Base-by-base conservation (phyloP, 768 basidiomycete species). In the Russula emetica region DNA sequence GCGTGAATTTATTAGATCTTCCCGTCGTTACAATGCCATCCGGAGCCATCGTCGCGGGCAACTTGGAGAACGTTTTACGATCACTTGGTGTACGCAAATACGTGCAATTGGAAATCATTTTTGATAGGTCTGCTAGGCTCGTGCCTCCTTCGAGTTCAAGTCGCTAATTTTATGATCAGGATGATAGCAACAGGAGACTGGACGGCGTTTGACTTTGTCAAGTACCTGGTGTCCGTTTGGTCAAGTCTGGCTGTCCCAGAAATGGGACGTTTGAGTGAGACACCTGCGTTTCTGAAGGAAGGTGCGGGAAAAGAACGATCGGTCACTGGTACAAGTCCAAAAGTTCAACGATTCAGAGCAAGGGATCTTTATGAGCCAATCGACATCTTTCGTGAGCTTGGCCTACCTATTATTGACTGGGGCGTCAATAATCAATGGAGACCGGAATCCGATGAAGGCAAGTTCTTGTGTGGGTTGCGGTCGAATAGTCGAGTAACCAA, bases 101-200 rank as follows among this genome's bases (percentile, higher is more conserved):
- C 67, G 93, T 98, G 9, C 91, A 98, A 63, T 78, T 98, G 2
- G 94, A 98, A 72, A 78, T 97, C 4, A 82, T 99, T 20, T 98
- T 99, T 71, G 84, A 88, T 58, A 81, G 94, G 87, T 90, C 58
- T 55, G 78, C 14, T 44, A n/a, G n/a, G n/a, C n/a, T 18, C 56
- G 10, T 38, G n/a, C 55, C 30, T 34, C 24, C 36, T 28, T 26
- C 5, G 18, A 45, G 20, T 42, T 64, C 20, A 2, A 47, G 14
- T 22, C 18, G 7, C 42, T 22, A 22, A 34, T 42, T 8, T 16
- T 18, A 28, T 55, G 32, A 55, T 5, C 64, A 92, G 91, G 72
- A 90, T 92, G 89, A 84, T 92, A 68, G 90, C 87, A 73, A 91
- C 90, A 50, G 92, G 93, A 32, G 87, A 91, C 67, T 95, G 94